Evolutionary conservation across 768 basidiomycete genomes (phyloP), one percentile per base, ranked within the genome.

Genomic region (Boletus eberwhitei): DNA sequence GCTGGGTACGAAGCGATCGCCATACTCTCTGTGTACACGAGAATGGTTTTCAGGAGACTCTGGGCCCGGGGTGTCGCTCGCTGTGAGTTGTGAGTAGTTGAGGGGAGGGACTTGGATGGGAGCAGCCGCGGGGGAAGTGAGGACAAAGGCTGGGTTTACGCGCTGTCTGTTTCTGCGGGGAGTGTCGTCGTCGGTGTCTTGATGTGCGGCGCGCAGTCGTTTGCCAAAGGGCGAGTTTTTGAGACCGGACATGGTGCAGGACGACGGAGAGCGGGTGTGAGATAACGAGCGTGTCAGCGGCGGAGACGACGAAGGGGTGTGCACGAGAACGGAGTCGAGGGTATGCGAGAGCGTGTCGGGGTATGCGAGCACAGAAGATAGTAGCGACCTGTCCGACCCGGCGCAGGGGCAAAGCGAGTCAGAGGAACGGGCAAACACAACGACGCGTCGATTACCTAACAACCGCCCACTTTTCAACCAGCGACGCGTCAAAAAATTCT

Each of bases 151-250:
- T 16, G 80, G 76, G 49, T 81, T 78, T 36, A 78, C 73, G 45
- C 82, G 75, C 38, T 77, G 78, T 38, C 82, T 75, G 60, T 72
- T 80, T 60, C 81, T 73, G 50, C 80, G 69, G 0, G 80, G 81
- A 3, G 76, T 70, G 48, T 85, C 82, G 54, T 86, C 85, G 21
- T 70, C 71, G 29, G 58, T 39, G 64, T 87, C 85, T 62, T 80
- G 77, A 57, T 87, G 83, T 5, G 85, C 79, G 14, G 86, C 86
- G 40, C 88, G 83, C n/a, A 91, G 77, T 13, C 89, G 83, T 66
- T 90, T 91, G 40, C 87, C 88, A 72, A 89, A 91, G 1, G 86
- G 87, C 64, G 89, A 90, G 72, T 90, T 90, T 77, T 87, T 88
- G 73, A 90, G 79, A 52, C 82, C 82, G 54, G 87, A 85, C 87